phyloP scores from a whole-genome alignment of 768 basidiomycete genomes.

The Tulasnella sp. region DNA sequence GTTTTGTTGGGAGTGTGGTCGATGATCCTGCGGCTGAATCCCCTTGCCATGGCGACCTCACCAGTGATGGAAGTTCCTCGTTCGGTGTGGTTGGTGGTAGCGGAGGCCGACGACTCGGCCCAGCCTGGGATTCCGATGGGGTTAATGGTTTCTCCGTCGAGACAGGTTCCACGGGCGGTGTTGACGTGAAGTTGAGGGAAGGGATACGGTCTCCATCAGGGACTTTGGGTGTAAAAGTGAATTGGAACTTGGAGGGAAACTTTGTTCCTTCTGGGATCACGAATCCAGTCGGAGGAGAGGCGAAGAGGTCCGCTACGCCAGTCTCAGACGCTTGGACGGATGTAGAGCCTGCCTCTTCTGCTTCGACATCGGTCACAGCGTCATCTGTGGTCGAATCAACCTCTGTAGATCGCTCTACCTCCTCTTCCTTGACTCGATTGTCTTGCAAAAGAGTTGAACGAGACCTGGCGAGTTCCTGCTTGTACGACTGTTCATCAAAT shows the following conservation, averaged over 20 bases:
- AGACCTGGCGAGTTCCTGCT: not conserved
- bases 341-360: not conserved
- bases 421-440: not conserved
- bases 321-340: not conserved
- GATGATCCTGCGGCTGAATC: not conserved
- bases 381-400: not conserved
- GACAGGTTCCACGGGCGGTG: not conserved
- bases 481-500: not conserved
- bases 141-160: not conserved
- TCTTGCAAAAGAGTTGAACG: not conserved
- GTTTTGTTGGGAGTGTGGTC: not conserved
- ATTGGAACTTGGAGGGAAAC: not conserved
- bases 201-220: not conserved
- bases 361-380: not conserved
- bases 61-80: conserved; percentile 26
- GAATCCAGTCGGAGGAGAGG: not conserved
- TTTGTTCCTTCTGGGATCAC: not conserved
- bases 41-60: not conserved
- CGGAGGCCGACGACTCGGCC: conserved; percentile 16
- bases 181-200: not conserved
- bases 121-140: not conserved
- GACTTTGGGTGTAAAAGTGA: not conserved
- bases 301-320: not conserved
- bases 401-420: not conserved
- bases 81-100: conserved; percentile 22